Conservation (phyloP, 2,329 filamentous ascomycete species). For the Chaetomiaceae sp. region DNA sequence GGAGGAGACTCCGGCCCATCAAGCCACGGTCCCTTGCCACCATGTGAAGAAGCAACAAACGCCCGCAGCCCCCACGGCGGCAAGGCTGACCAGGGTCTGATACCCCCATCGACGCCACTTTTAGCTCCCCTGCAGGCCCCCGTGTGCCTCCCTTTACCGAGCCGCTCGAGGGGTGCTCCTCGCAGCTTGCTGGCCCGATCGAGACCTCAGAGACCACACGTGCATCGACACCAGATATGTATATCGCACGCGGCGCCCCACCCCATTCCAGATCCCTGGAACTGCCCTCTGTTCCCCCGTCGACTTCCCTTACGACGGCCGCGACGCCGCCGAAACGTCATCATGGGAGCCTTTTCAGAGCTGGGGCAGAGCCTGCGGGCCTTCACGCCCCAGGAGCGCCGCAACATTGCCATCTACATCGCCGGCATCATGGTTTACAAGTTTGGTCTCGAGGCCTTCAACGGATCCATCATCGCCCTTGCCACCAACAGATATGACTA, state of each 20-base stretch:
- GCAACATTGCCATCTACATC: conserved; percentile 45
- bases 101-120: not conserved
- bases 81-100: not conserved
- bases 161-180: not conserved
- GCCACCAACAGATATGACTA: conserved; percentile 48
- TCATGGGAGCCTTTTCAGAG: conserved; percentile 18
- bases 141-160: conserved; percentile 4
- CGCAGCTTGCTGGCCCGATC: not conserved
- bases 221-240: not conserved
- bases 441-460: conserved; percentile 48
- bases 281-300: not conserved
- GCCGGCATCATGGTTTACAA: conserved; percentile 49
- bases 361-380: conserved; percentile 15
- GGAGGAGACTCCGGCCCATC: not conserved
- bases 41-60: too few species aligned
- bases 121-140: not conserved
- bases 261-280: not conserved
- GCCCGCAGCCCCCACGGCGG: conserved; percentile 3
- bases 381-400: conserved; percentile 36
- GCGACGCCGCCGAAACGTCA: conserved; percentile 4
- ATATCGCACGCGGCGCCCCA: conserved; percentile 10
- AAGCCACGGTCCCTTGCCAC: too few species aligned
- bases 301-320: not conserved
- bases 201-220: not conserved
- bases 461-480: conserved; percentile 45